Base-by-base conservation (phyloP, 495 filamentous ascomycete species). In the Polyplosphaeria fusca region DNA sequence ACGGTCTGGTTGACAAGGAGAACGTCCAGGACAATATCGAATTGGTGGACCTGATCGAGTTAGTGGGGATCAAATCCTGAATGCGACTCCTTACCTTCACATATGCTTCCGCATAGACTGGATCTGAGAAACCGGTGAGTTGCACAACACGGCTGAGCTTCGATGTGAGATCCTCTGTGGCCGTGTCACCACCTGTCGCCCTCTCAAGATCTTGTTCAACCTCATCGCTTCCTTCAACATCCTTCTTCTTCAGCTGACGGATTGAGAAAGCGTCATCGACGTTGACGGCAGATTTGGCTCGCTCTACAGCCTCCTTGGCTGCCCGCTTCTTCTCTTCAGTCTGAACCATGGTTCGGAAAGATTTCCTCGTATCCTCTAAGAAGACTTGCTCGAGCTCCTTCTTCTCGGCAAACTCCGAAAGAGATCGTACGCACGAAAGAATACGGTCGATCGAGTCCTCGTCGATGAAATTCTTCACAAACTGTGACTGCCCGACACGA, bases 331-430 rank as follows among this genome's bases (percentile, higher is more conserved):
- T 93, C 74, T 99, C 94, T 67, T 97, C 94, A 4, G 91, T 87
- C 64, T 95, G 89, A 1, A 99, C 91, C 89, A 97, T 96, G n/a
- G 88, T 89, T 35, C 89, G 82, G 83, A 97, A 99, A 0, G 94
- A 94, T 69, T 93, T 92, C 61, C 90, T 82, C 0, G 92, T 97
- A 68, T 99, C 94, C 65, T 99, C 87, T 19, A 99, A 78, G 77
- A 96, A 97, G 14, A 93, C 90, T 2, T 81, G 82, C 70, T 96
- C 92, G 7, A 97, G 80, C 55, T 95, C 86, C 68, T 91, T 94
- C 74, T 85, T 87, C 63, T 92, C 76, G 3, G 84, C 82, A 67
- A 95, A 97, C 67, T 99, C 92, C 13, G 91, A 87, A 16, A 99
- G 78, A 5, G 91, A 93, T 42, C 92, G 86, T 7, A 99, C 87